Conservation (phyloP, 192 early-diverging fungal genomes). For the Dimargaris xerosporica region DNA sequence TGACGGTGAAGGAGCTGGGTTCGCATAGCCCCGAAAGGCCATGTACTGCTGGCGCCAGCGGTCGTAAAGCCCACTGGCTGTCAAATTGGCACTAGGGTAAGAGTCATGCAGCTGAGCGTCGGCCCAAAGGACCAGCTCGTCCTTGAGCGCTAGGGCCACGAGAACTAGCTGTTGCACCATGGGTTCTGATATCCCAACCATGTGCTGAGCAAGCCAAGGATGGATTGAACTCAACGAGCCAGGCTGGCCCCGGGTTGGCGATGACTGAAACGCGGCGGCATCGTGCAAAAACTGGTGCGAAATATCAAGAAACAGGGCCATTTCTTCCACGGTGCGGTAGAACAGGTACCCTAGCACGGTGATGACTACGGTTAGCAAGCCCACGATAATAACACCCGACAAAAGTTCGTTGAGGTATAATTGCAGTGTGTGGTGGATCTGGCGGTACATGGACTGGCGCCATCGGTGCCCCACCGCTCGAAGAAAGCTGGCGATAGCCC, state of each 20-base stretch:
- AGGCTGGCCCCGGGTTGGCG: not conserved
- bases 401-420: not conserved
- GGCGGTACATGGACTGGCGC: not conserved
- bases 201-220: slow-evolving; percentile 3
- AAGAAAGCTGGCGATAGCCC: too few species aligned
- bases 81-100: slow-evolving; percentile 4
- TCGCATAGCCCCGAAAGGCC: not conserved
- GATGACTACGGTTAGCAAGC: not conserved
- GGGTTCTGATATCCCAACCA: slow-evolving; percentile 5
- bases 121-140: slow-evolving; percentile 1
- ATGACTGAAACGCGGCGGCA: not conserved
- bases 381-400: not conserved
- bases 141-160: slow-evolving; percentile 1
- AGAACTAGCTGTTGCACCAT: not conserved
- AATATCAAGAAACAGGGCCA: slow-evolving; percentile 4
- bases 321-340: slow-evolving; percentile 8
- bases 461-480: too few species aligned
- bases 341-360: not conserved
- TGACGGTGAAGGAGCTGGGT: too few species aligned
- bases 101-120: not conserved
- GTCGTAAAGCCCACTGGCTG: not conserved
- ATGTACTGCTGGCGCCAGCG: slow-evolving; percentile 9
- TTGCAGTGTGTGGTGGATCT: not conserved
- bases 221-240: not conserved
- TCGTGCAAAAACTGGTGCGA: slow-evolving; percentile 1